Evolutionary conservation across 2,329 filamentous ascomycete species (phyloP), one percentile per base, ranked within the genome.

Genomic region (Claviceps monticola): DNA sequence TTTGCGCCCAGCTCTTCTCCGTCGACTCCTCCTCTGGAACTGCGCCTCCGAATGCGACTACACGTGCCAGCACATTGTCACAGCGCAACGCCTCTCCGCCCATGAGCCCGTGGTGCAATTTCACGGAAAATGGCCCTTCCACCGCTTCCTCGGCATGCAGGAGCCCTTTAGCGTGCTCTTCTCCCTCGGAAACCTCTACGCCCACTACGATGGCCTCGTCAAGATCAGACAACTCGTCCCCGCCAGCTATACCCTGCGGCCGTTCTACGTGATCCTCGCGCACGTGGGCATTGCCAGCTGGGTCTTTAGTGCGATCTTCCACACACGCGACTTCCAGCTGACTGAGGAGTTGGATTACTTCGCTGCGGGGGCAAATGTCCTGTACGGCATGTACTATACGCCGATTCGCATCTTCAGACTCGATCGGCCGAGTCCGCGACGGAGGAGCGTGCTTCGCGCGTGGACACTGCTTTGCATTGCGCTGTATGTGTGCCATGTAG

Each of bases 331-430:
- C 69, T 95, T 93, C 64, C 67, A 70, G 16, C 57, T 84, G 44
- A 98, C 93, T 17, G 93, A 98, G 74, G 88, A 95, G 70, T 71
- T 96, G 70, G 93, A 98, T 69, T 98, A 98, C 70, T 95, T 96
- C 63, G 93, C 80, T 17, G 93, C 93, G 9, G 93, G 90, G 39
- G 89, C 87, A 44, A 88, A 78, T 61, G 88, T 98, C 14, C 73
- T 97, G 55, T 97, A 96, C 66, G 90, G 91, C 17, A 70, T 96
- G 58, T 98, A 90, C 70, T 91, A 91, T 62, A 80, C 87, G 3
- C 78, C 83, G 0, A 78, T 98, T 51, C 76, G 91, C 53, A 77
- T 97, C 50, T 93, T 93, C 66, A 78, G 90, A 34, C 77, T 96
- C 58, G 89, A 96, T 65, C 72, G 76, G 23, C 66, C 65, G 16